Percentiles rank a stretch among this genome's conserved stretches.
These are phyloP conservation scores for Saccharomyces hybrid DNA, from an alignment of 1,139 yeast genomes.

Conservation along the genomic window DNA sequence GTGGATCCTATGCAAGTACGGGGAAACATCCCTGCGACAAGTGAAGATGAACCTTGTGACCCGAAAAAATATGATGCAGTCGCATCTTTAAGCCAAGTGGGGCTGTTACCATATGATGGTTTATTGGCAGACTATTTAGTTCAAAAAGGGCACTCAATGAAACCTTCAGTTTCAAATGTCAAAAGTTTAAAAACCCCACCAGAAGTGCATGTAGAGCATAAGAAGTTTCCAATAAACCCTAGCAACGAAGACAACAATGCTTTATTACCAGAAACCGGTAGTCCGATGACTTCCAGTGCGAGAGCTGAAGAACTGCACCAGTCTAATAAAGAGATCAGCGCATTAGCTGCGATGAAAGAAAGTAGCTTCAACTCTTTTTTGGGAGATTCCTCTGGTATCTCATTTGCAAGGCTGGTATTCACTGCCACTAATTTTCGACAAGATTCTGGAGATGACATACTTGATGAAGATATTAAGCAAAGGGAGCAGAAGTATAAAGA, in stretches of 20 bases:
- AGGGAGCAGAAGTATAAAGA: slow-evolving; percentile 18
- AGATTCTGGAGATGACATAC: slow-evolving; percentile 17
- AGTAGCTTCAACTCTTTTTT: slow-evolving; percentile 37
- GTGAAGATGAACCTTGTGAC: slow-evolving; percentile 23
- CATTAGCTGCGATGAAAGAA: slow-evolving; percentile 20
- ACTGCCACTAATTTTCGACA: slow-evolving; percentile 64
- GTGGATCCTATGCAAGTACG: slow-evolving; percentile 29
- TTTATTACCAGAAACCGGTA: slow-evolving; percentile 10
- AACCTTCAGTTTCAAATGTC: neutral
- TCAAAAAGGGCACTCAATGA: slow-evolving; percentile 13
- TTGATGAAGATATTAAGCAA: slow-evolving; percentile 22
- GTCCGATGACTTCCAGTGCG: slow-evolving; percentile 6
- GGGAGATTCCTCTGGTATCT: slow-evolving; percentile 53
- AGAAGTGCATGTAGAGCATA: neutral
- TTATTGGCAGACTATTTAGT: slow-evolving; percentile 20
- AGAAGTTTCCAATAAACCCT: neutral
- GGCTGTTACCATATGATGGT: slow-evolving; percentile 15
- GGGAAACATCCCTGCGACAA: slow-evolving; percentile 22
- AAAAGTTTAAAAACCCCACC: neutral
- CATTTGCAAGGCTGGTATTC: slow-evolving; percentile 67
- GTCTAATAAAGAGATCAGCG: slow-evolving; percentile 18
- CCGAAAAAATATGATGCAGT: slow-evolving; percentile 15
- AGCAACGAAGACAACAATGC: neutral
- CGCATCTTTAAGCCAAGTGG: slow-evolving; percentile 15
- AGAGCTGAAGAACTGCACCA: slow-evolving; percentile 18